Base-by-base conservation (phyloP, 2,329 filamentous ascomycete genomes). In the Fusarium sp. region DNA sequence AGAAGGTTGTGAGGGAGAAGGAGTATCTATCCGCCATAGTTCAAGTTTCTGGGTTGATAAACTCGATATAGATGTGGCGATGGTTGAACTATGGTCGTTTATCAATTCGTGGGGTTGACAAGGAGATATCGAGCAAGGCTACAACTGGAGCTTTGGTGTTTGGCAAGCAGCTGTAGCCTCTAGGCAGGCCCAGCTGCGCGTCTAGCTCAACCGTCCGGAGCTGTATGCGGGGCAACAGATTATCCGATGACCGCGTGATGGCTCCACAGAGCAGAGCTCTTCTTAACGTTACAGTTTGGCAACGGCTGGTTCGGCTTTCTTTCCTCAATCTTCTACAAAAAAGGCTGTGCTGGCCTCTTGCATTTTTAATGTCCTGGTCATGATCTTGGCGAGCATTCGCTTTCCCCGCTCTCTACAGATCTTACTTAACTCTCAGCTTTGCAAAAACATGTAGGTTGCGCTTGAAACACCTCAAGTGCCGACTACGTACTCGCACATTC, bases 1-100 rank as follows among this genome's bases (percentile, higher is more conserved):
- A 98, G 91, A 99, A 99, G 73, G 96, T 99, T 72, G 96, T 99
- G 81, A 99, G 89, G 66, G 96, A 99, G 90, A 99, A 99, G 59
- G 95, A 98, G 85, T 99, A 99, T 87, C 96, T 89, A 84, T 99
- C 96, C 79, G 96, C 95, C 95, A 99, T 99, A 80, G 73, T 86
- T 79, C 77, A 68, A 72, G 54, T 29, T 66, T 43, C 58, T 68
- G 32, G 40, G 56, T 42, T 40, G 44, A 55, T 50, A 32, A 58
- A 44, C 38, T 70, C 16, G 44, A 29, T 59, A 38, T 53, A 40
- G 30, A 57, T 57, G 50, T 52, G 59, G 52, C 63, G 55, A 62
- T 50, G 20, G 56, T 44, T 62, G 44, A 62, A 67, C 52, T 59
- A 62, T 55, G 50, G 52, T 62, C 53, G 63, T 46, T 63, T 57